Base-by-base conservation (phyloP, 2,329 filamentous ascomycete genomes). In the Tolypocladium paradoxum region DNA sequence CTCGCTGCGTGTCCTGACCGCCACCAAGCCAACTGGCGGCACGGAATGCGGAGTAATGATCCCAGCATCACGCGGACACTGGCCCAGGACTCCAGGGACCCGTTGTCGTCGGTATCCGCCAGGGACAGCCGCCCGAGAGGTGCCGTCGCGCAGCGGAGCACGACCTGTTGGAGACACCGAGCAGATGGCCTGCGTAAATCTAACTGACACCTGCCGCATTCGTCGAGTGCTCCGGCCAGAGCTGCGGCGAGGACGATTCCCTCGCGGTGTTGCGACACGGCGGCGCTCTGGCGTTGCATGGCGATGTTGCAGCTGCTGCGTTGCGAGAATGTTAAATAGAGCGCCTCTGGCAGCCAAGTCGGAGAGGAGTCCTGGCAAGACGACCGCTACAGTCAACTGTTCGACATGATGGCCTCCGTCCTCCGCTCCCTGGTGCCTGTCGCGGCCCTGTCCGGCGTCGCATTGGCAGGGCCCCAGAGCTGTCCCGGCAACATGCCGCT, bases 401-500 rank as follows among this genome's bases (percentile, higher is more conserved):
- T 29, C 34, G n/a, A 16, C 49, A 58, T 58, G 56, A 58, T 58
- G 56, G 35, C 53, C 46, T 33, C 55, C 18, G 29, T 55, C 22
- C 53, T 57, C 46, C 54, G 54, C 49, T 33, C 40, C 37, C 35
- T 58, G 7, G 49, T 55, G n/a, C 53, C 58, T 40, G 50, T 60
- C 16, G 29, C 55, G n/a, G 58, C 58, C 34, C 53, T 60, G 4
- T 50, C 53, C 43, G 48, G 58, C 34, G 53, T 50, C 51, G 48
- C 52, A 29, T 50, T 56, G 29, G 59, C 54, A 18, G 56, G 50
- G 20, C 40, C 57, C 33, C 53, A 55, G 50, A 57, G 54, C 20
- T 67, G 66, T 55, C 60, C 63, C 1, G 55, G 51, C 50, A 55
- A 71, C 54, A 62, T 69, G 5, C 76, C 77, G 56, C 63, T 85